These are phyloP conservation scores for Aspergillus carbonarius DNA, from an alignment of 2,329 filamentous ascomycete genomes.

Conservation along the genomic window DNA sequence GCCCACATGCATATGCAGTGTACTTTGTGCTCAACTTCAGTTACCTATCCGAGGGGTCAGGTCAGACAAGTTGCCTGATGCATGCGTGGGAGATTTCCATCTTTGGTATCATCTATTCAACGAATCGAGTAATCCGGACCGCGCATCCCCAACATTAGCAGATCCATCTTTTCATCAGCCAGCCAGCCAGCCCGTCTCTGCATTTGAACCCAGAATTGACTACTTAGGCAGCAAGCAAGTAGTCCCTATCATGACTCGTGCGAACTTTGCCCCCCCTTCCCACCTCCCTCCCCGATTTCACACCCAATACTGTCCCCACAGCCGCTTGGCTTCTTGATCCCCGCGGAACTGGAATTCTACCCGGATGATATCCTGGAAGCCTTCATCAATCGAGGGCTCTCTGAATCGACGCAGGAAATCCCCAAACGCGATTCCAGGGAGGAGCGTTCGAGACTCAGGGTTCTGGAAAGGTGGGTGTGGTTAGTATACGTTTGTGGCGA, in stretches of 20 bases:
- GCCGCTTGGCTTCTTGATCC: constrained; percentile 62
- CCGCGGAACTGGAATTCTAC: constrained; percentile 76
- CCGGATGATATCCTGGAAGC: constrained; percentile 75
- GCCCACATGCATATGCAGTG: neutral
- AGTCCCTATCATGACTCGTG: neutral
- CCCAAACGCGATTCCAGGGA: constrained; percentile 79
- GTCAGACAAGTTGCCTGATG: neutral
- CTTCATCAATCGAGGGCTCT: constrained; percentile 70
- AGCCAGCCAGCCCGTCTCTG: neutral
- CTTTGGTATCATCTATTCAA: neutral
- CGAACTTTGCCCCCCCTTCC: neutral
- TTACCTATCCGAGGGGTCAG: neutral
- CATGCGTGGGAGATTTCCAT: neutral
- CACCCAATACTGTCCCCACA: constrained; percentile 79
- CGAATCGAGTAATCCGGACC: neutral
- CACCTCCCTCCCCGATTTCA: neutral
- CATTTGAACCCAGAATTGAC: neutral
- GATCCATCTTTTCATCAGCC: neutral
- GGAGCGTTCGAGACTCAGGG: constrained; percentile 70
- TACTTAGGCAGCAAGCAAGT: neutral
- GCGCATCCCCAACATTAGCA: neutral
- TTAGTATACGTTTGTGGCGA: neutral
- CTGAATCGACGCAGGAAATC: constrained; percentile 72
- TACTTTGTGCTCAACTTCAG: neutral
- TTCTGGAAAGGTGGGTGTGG: constrained; percentile 50